A percentile compares a stretch with the other conserved stretches of the same genome.
Conservation (phyloP, 202 grass and related monocot genomes). For the Schoenoplectus tabernaemontani region DNA sequence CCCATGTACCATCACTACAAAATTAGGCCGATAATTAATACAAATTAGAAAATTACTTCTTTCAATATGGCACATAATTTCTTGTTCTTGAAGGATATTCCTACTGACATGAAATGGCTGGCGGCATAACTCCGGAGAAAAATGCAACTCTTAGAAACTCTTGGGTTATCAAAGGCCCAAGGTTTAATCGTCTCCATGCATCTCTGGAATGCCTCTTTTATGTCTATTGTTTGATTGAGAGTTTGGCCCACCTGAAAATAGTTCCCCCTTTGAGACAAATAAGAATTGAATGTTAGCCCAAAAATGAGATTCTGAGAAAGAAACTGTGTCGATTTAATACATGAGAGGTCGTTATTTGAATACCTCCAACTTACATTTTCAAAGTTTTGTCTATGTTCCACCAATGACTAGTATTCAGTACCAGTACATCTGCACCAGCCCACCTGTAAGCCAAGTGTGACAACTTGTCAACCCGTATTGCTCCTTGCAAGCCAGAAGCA, state of each 20-base stretch:
- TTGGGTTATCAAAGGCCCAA: slow-evolving; percentile 32
- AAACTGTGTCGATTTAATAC: not conserved
- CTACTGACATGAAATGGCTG: slow-evolving; percentile 46
- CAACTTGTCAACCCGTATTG: slow-evolving; percentile 48
- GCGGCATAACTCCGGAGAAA: slow-evolving; percentile 65
- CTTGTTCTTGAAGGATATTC: not conserved
- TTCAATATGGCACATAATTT: not conserved
- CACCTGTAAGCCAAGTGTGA: slow-evolving; percentile 38
- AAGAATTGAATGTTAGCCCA: not conserved
- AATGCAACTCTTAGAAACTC: slow-evolving; percentile 12
- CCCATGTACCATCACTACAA: slow-evolving; percentile 61
- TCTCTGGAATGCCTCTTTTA: slow-evolving; percentile 52
- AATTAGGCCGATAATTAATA: not conserved
- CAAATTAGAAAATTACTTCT: not conserved
- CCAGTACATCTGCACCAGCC: slow-evolving; percentile 52
- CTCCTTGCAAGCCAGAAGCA: slow-evolving; percentile 10
- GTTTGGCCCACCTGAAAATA: slow-evolving; percentile 51
- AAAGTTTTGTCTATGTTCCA: slow-evolving; percentile 71
- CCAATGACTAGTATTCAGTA: slow-evolving; percentile 86
- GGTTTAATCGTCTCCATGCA: slow-evolving; percentile 40
- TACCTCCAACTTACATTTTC: slow-evolving; percentile 33
- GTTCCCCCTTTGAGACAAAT: slow-evolving; percentile 39
- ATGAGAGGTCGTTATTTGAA: not conserved
- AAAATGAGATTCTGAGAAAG: not conserved
- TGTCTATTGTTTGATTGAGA: slow-evolving; percentile 43